Evolutionary conservation across 164 flowering plant species (phyloP), one percentile per base, ranked within the genome.

Genomic region (Vitis labrusca): DNA sequence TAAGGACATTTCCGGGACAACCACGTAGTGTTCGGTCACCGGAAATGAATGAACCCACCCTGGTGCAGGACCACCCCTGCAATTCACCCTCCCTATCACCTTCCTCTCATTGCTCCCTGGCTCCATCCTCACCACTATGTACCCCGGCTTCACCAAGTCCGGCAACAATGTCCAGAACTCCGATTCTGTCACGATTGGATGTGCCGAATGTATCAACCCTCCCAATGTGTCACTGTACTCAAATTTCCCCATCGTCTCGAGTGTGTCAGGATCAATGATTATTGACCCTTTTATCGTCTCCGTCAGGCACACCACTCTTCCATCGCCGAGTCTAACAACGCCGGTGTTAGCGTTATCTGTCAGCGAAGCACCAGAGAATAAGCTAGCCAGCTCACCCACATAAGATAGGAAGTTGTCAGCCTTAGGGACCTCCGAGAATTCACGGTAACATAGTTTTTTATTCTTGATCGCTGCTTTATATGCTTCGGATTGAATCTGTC

Each of bases 41-140:
- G 99, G 91, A 58, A 95, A 95, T 15, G 97, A 93, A 71, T 95
- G 99, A 55, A 93, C 99, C 99, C 99, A 95, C 0, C 99, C 99
- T 0, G 97, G 90, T 0, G 93, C 73, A 0, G 96, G 94, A 5
- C 99, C 93, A 2, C 92, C 91, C 11, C 89, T 74, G 62, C 99
- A 93, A n/a, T 79, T 65, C 27, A 91, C 96, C 72, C 99, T 64
- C 5, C 99, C 98, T 3, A 95, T 82, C 66, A 91, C 89, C 84
- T 84, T 86, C 84, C 99, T 86, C 72, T 84, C 89, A 63, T 93
- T 95, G 3, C 81, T 75, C 9, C 91, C 91, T 2, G 95, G 74
- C 55, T 79, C 88, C 98, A 95, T 95, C 83, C 97, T 81, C 66
- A 85, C 99, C 77, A 86, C 99, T 72, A 82, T 59, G 76, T 95